Conservation (phyloP, 2,329 filamentous ascomycete genomes). For the Exserohilum turcica region DNA sequence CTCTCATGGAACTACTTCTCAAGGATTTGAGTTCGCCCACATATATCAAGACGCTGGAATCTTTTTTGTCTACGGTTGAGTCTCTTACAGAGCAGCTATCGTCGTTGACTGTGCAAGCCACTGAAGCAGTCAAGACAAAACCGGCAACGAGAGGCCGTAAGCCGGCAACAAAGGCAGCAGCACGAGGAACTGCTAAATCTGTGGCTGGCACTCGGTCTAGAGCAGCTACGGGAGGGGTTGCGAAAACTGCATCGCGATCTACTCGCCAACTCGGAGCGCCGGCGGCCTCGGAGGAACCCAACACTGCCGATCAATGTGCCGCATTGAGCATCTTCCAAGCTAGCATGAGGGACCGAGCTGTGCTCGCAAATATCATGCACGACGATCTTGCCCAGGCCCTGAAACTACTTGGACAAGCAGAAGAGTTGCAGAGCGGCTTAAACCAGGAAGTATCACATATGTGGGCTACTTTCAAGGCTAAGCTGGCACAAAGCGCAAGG, state of each 20-base stretch:
- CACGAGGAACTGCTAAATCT: conserved; percentile 18
- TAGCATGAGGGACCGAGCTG: conserved; percentile 58
- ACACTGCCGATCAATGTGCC: conserved; percentile 44
- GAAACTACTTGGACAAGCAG: conserved; percentile 33
- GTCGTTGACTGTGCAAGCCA: conserved; percentile 45
- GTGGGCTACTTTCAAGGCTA: conserved; percentile 69
- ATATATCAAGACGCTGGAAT: conserved; percentile 36
- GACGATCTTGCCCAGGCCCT: conserved; percentile 39
- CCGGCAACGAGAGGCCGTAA: conserved; percentile 29
- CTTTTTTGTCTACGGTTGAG: conserved; percentile 36
- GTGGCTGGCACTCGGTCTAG: conserved; percentile 23
- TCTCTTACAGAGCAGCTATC: conserved; percentile 52
- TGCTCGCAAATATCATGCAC: conserved; percentile 48
- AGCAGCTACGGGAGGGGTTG: conserved; percentile 15
- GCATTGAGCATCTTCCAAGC: conserved; percentile 52
- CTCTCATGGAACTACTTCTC: conserved; percentile 55
- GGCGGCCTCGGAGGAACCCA: conserved; percentile 11
- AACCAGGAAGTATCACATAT: conserved; percentile 56
- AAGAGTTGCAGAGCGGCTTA: conserved; percentile 37
- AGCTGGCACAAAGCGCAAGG: conserved; percentile 70
- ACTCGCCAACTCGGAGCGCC: conserved; percentile 16
- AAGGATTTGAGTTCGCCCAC: conserved; percentile 47
- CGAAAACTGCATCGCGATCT: conserved; percentile 22
- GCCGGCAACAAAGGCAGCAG: conserved; percentile 22
- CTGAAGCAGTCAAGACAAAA: conserved; percentile 17